Evolutionary conservation across 129 eudicot species (phyloP).

Genomic region (Mikania micrantha): DNA sequence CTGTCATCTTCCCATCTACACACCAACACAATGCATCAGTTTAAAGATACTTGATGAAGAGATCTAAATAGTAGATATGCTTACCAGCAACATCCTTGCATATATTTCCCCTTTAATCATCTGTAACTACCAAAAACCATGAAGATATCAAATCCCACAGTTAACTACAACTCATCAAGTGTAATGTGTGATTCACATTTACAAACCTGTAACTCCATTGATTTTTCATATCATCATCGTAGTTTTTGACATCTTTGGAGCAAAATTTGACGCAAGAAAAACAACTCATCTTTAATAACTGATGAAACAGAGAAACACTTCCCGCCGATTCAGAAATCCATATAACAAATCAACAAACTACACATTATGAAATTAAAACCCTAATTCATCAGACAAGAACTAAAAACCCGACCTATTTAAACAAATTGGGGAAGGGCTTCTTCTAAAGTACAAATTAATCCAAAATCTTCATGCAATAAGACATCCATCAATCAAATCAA

Average conservation of each 20-base stretch:
- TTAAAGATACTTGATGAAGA: too few species aligned
- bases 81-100: too few species aligned
- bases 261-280: constrained; percentile 19
- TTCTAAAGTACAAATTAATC: constrained; percentile 11
- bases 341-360: constrained; percentile 5
- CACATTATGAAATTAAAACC: constrained; percentile 4
- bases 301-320: background rate
- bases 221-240: constrained; percentile 10
- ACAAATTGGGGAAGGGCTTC: background rate
- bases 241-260: constrained; percentile 26
- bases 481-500: constrained; percentile 18
- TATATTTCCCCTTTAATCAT: too few species aligned
- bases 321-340: background rate
- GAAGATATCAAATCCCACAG: too few species aligned
- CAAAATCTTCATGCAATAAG: background rate
- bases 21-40: too few species aligned
- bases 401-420: background rate
- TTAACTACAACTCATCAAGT: too few species aligned
- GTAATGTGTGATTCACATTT: background rate
- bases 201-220: constrained; percentile 19
- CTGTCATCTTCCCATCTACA: too few species aligned
- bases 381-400: constrained; percentile 2
- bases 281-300: too few species aligned
- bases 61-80: too few species aligned
- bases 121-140: too few species aligned